Base-by-base conservation (phyloP, 108 stramenopile genomes). In the Fragilariopsis cylindrus region DNA sequence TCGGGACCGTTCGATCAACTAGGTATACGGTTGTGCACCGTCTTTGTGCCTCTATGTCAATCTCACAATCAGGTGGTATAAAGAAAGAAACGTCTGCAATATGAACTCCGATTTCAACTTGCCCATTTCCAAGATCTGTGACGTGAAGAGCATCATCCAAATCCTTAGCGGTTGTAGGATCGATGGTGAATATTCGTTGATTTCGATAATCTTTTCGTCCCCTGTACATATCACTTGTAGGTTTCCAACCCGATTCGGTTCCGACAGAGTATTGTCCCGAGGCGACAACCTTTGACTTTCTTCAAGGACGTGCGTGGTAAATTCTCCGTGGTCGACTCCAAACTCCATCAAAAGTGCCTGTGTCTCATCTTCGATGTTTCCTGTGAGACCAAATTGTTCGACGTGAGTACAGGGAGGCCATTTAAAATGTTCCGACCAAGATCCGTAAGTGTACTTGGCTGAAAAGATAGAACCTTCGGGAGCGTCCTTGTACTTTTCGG, bases 71-170 rank as follows among this genome's bases (percentile, higher is more conserved):
- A 0, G 91, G 90, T 54, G 65, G 54, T 6, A 98, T 81, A 79
- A 99, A 99, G 85, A 93, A 83, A 47, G 93, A 94, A 21, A 99
- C 98, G 76, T 99, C 98, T 1, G 98, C 98, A 76, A 99, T 99
- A 77, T 99, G 98, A 7, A 98, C 98, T 19, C 98, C 97, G 57
- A 97, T 75, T 74, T 96, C 95, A 19, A 93, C 87, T 47, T 84
- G 68, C 52, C 90, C 87, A 77, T 96, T 90, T 9, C 85, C 81
- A 21, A 93, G 71, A 41, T 76, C 76, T 13, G 82, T 88, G 43
- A 98, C 78, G 71, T 96, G 93, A 50, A 98, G 83, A 12, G 98
- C 98, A 81, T 98, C 99, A 75, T 98, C 99, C 65, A 98, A 81
- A 85, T 98, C 97, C 57, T 88, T 88, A 41, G 98, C 99, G 1